These are phyloP conservation scores for Lodderomyces pseudojiufengensis DNA, from an alignment of 1,139 yeast genomes.

Conservation along the genomic window DNA sequence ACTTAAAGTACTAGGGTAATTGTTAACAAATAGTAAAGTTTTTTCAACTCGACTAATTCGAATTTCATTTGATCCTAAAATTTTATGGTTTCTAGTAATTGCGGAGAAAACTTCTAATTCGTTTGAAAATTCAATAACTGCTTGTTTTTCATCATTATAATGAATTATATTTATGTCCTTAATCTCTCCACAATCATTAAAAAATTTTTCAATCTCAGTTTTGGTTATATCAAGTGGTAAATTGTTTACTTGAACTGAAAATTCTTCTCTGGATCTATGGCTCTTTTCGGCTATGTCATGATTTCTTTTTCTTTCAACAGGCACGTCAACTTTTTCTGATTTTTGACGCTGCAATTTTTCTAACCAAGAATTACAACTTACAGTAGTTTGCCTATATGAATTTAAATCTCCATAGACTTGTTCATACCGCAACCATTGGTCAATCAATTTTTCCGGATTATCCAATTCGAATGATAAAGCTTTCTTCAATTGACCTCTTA, in stretches of 20 bases:
- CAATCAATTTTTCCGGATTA: slow-evolving; percentile 49
- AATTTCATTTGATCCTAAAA: slow-evolving; percentile 38
- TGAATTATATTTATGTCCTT: slow-evolving; percentile 30
- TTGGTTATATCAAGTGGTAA: slow-evolving; percentile 31
- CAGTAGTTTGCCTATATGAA: slow-evolving; percentile 21
- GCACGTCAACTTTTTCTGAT: not conserved
- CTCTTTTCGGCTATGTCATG: slow-evolving; percentile 7
- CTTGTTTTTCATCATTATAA: slow-evolving; percentile 21
- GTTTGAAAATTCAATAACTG: slow-evolving; percentile 53
- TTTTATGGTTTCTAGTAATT: slow-evolving; percentile 54
- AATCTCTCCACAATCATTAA: slow-evolving; percentile 58
- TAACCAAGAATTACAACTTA: slow-evolving; percentile 10
- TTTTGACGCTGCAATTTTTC: not conserved
- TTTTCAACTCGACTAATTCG: slow-evolving; percentile 42
- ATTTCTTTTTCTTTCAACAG: slow-evolving; percentile 5
- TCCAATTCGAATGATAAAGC: slow-evolving; percentile 39
- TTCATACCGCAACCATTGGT: slow-evolving; percentile 44
- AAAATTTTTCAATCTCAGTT: slow-evolving; percentile 36
- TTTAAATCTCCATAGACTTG: slow-evolving; percentile 30
- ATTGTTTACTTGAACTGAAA: slow-evolving; percentile 45
- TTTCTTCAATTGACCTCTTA: slow-evolving; percentile 24
- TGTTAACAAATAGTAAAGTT: slow-evolving; percentile 64
- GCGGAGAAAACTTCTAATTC: slow-evolving; percentile 56
- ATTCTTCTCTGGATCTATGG: slow-evolving; percentile 54
- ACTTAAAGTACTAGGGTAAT: slow-evolving; percentile 60